phyloP scores from a whole-genome alignment of 2,329 filamentous ascomycete species.

The Fusarium multiceps region DNA sequence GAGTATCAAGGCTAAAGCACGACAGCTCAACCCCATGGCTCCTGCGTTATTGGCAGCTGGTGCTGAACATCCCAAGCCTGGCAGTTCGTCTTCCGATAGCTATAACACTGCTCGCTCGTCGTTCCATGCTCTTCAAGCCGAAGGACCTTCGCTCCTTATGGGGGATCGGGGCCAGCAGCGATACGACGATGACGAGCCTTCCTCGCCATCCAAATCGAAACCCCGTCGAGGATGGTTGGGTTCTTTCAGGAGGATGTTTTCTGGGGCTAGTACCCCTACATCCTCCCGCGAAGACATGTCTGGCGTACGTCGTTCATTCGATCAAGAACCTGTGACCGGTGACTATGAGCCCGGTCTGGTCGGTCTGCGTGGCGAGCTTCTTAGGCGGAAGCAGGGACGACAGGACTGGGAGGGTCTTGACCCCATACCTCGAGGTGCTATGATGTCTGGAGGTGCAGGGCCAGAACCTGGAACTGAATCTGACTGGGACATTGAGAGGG shows the following conservation, averaged over 20 bases:
- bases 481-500: slow-evolving; percentile 82
- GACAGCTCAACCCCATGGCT: slow-evolving; percentile 50
- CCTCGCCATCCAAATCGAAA: slow-evolving; percentile 69
- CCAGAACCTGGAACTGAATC: slow-evolving; percentile 61
- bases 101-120: slow-evolving; percentile 67
- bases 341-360: slow-evolving; percentile 60
- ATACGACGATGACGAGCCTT: slow-evolving; percentile 55
- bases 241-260: slow-evolving; percentile 72
- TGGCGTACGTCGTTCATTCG: slow-evolving; percentile 48
- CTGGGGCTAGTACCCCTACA: slow-evolving; percentile 53
- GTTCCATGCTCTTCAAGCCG: slow-evolving; percentile 63
- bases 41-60: slow-evolving; percentile 43
- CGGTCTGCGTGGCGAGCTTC: slow-evolving; percentile 60
- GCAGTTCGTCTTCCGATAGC: slow-evolving; percentile 57
- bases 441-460: slow-evolving; percentile 48
- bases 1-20: slow-evolving; percentile 52
- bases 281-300: slow-evolving; percentile 47
- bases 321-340: slow-evolving; percentile 50
- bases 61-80: slow-evolving; percentile 49
- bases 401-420: slow-evolving; percentile 62
- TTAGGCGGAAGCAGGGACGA: slow-evolving; percentile 66
- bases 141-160: slow-evolving; percentile 63
- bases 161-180: slow-evolving; percentile 41
- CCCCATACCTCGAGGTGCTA: slow-evolving; percentile 11
- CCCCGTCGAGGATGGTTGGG: slow-evolving; percentile 73